Evolutionary conservation across 306 rosid genomes (phyloP).

Genomic region (Quercus dentata): DNA sequence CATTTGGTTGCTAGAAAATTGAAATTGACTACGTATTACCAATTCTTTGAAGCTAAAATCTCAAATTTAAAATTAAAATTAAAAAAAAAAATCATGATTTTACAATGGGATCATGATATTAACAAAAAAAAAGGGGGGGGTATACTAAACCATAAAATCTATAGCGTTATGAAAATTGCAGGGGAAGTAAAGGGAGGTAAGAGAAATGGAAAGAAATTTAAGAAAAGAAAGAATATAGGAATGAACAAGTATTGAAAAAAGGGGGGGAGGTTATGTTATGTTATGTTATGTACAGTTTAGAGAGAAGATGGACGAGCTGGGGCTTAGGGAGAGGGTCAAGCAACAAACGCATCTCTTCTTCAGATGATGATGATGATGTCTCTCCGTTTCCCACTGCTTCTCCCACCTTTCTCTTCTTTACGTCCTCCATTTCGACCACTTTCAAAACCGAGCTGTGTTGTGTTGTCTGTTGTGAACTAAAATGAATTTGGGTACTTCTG

Average conservation of each 20-base stretch:
- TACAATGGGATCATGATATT: neutral
- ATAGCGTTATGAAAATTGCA: neutral
- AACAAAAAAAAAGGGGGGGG: neutral
- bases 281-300: conserved; percentile 51
- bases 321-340: conserved; percentile 69
- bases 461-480: neutral
- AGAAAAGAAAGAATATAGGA: neutral
- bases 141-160: neutral
- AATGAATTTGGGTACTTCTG: no score
- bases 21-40: neutral
- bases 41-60: neutral
- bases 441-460: neutral
- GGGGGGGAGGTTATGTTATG: neutral
- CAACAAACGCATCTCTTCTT: conserved; percentile 54
- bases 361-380: conserved; percentile 10
- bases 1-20: neutral
- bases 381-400: conserved; percentile 32
- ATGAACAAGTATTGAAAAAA: neutral
- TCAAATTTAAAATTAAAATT: neutral
- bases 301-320: conserved; percentile 74
- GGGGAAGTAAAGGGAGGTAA: neutral
- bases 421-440: conserved; percentile 48
- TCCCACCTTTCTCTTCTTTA: conserved; percentile 72
- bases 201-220: neutral
- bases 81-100: neutral